phyloP scores from a whole-genome alignment of 2,329 filamentous ascomycete species.

The Alternaria novae-zelandiae region DNA sequence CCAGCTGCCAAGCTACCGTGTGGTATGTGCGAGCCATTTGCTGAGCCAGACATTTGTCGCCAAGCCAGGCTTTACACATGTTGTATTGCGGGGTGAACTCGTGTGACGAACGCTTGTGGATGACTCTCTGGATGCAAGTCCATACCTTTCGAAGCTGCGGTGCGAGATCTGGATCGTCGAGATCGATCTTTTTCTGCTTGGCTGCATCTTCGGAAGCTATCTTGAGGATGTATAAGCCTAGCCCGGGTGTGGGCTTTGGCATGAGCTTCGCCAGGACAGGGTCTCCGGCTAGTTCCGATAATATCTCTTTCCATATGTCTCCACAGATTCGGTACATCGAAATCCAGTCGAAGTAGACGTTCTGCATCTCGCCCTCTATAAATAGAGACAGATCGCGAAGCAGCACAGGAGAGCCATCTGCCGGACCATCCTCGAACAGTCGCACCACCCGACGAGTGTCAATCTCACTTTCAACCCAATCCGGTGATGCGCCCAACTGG shows the following conservation, averaged over 20 bases:
- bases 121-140: not conserved
- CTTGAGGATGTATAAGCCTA: not conserved
- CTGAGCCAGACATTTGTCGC: not conserved
- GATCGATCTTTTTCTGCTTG: not conserved
- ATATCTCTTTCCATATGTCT: not conserved
- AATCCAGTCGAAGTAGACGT: not conserved
- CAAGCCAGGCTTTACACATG: not conserved
- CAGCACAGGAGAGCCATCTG: not conserved
- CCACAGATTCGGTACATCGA: not conserved
- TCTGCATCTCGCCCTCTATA: not conserved
- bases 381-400: not conserved
- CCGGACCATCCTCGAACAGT: not conserved
- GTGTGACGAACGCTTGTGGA: not conserved
- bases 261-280: not conserved
- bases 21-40: not conserved
- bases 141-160: not conserved
- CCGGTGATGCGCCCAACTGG: not conserved
- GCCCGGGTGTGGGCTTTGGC: not conserved
- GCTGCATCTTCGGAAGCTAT: not conserved
- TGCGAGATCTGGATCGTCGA: not conserved
- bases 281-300: not conserved
- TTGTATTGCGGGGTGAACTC: too few species aligned
- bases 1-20: not conserved
- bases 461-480: not conserved
- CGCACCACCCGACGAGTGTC: not conserved